phyloP scores from a whole-genome alignment of 1,139 yeast genomes.

The Saccharomyces hybrid region DNA sequence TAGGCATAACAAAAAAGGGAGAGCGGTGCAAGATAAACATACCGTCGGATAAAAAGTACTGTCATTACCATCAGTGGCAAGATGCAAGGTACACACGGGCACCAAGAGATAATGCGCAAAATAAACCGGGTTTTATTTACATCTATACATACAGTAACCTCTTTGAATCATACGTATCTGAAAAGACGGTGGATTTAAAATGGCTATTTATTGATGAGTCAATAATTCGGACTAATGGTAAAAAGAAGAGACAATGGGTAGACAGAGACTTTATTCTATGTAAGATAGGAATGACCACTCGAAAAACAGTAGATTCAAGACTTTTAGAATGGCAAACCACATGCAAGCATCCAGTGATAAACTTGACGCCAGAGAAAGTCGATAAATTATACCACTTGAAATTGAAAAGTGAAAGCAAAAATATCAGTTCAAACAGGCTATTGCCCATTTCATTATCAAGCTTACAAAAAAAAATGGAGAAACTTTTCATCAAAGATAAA shows the following conservation, averaged over 20 bases:
- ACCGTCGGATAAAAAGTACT: conserved; percentile 7
- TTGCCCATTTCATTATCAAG: conserved; percentile 8
- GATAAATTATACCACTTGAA: conserved; percentile 7
- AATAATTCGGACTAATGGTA: conserved; percentile 8
- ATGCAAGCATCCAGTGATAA: conserved; percentile 25
- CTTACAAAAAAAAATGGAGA: conserved; percentile 9
- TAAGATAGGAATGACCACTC: conserved; percentile 31
- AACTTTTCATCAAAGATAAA: neutral
- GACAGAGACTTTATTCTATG: conserved; percentile 19
- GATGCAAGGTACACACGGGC: conserved; percentile 5
- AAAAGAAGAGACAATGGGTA: conserved; percentile 15
- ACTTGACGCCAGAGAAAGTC: conserved; percentile 22
- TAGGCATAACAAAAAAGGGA: conserved; percentile 25
- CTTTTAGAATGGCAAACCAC: conserved; percentile 24
- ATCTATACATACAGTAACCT: conserved; percentile 26
- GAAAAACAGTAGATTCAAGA: conserved; percentile 19
- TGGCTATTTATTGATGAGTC: conserved; percentile 27
- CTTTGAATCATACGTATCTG: conserved; percentile 15
- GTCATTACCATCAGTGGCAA: conserved; percentile 18
- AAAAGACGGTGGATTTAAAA: conserved; percentile 8
- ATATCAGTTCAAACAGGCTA: neutral
- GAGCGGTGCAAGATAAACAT: conserved; percentile 17
- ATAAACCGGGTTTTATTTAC: conserved; percentile 25
- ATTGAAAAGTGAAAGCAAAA: neutral
- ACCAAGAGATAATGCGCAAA: neutral